Conservation (phyloP, 208 protist genomes). For the Leishmania martiniquensis region DNA sequence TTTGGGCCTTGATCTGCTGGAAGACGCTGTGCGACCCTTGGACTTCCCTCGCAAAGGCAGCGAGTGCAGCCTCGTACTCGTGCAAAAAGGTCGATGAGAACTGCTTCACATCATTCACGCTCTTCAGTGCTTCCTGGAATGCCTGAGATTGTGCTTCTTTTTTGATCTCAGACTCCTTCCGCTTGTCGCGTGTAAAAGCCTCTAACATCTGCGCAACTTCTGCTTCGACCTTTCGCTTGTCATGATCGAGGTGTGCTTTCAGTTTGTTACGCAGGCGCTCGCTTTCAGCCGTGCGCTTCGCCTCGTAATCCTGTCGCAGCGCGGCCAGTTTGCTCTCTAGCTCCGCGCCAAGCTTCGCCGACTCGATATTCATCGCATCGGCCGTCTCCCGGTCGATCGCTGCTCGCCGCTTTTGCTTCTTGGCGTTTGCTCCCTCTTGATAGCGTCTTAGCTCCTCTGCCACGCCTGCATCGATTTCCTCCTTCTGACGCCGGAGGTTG, state of each 20-base stretch:
- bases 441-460: constrained; percentile 17
- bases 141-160: constrained; percentile 39
- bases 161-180: constrained; percentile 39
- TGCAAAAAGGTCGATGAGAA: constrained; percentile 23
- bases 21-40: constrained; percentile 32
- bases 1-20: constrained; percentile 17
- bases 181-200: constrained; percentile 36
- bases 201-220: constrained; percentile 42
- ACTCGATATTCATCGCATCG: constrained; percentile 7
- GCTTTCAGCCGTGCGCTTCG: constrained; percentile 20
- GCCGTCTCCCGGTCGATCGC: constrained; percentile 8
- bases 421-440: constrained; percentile 10
- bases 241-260: constrained; percentile 38
- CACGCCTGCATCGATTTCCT: constrained; percentile 8
- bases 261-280: constrained; percentile 32
- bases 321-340: constrained; percentile 18
- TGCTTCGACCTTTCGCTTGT: constrained; percentile 45
- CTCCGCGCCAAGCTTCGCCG: constrained; percentile 15
- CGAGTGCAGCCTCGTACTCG: constrained; percentile 32
- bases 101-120: constrained; percentile 24
- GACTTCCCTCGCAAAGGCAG: constrained; percentile 27
- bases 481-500: constrained; percentile 7
- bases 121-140: constrained; percentile 25
- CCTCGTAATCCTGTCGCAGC: constrained; percentile 25
- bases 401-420: constrained; percentile 15